Evolutionary conservation across 2,329 filamentous ascomycete genomes (phyloP), one percentile per base, ranked within the genome.

Genomic region (Graphilbum ipis-grandicollis): DNA sequence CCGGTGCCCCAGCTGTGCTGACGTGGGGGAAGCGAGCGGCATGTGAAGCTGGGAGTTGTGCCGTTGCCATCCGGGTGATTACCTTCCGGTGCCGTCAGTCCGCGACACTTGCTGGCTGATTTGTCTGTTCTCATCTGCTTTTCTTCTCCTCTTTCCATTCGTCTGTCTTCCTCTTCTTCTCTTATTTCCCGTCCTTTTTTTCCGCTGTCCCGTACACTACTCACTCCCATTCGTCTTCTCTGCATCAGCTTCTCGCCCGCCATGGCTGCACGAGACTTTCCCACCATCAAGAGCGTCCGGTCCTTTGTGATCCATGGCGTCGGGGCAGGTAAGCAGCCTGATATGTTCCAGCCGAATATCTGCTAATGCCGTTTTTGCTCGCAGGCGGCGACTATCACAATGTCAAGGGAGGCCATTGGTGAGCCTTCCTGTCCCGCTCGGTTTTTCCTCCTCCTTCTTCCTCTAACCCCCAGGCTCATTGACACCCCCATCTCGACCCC

Each of bases 401-500:
- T 66, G 86, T 93, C 50, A 69, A 83, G 45, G 68, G 71, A 25
- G 72, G 73, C 18, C 74, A 79, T 50, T 79, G 74, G 74, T 77
- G 57, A 46, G 62, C 18, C 19, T 9, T 2, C 5, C 23, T 18
- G 14, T 23, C 15, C 17, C 33, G 6, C 3, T 19, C 21, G 5
- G 5, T 9, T n/a, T 14, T 32, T 21, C 10, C 4, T 17, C 9
- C 4, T 19, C 14, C 17, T 13, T 5, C 19, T 15, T 13, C 32
- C 8, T 19, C 34, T 42, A 9, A 39, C 22, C 2, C 9, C 63
- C 56, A 93, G 85, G 86, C 65, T 94, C 47, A 80, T 94, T 45
- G 86, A 93, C 59, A 79, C 79, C 43, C 77, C 86, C 47, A 94
- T 94, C 53, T 85, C 86, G 2, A 94, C 85, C 1, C 86, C 86